Evolutionary conservation across 208 protist genomes (phyloP), one percentile per base, ranked within the genome.

Genomic region (Leishmania mexicana): DNA sequence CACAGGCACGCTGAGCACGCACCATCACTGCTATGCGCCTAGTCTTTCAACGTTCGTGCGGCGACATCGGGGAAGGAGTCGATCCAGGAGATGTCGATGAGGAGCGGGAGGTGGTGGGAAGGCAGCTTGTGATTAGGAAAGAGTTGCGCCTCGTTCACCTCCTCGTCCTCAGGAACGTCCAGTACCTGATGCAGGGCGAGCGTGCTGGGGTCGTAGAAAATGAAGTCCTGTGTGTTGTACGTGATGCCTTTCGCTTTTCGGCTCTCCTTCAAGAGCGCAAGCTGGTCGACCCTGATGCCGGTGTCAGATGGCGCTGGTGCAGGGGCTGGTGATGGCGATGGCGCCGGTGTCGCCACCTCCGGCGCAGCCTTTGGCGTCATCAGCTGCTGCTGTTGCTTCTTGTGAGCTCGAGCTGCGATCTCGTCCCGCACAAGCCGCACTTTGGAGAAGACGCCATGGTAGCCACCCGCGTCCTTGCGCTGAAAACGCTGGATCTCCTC

Each of bases 21-120:
- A 7, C 73, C 4, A 7, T 6, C 15, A 53, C 13, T 40, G 11
- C 21, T 40, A 68, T 40, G 40, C 21, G 54, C 5, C 38, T 84
- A 95, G 31, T 88, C 82, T 72, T 92, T 93, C 11, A 90, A 72
- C 11, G 90, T 90, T 38, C 81, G 85, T 28, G 81, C 75, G 31
- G 85, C 85, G 17, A 94, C 90, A 47, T 97, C 88, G 40, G 94
- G 94, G 76, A 86, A 90, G 3, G 83, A 75, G 70, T 97, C 88
- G 35, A 90, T 96, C 84, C 93, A 97, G n/a, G 92, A 97, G 6
- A 97, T 86, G 84, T 97, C 94, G 11, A 94, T 84, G 38, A 94
- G 31, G 7, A 97, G 88, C 2, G 93, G 94, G 8, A 97, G 58
- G 75, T 97, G 94, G 57, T 97, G 94, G 0, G 94, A 97, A 21